Conservation (phyloP, 2,329 filamentous ascomycete species). For the Clonostachys rosea region DNA sequence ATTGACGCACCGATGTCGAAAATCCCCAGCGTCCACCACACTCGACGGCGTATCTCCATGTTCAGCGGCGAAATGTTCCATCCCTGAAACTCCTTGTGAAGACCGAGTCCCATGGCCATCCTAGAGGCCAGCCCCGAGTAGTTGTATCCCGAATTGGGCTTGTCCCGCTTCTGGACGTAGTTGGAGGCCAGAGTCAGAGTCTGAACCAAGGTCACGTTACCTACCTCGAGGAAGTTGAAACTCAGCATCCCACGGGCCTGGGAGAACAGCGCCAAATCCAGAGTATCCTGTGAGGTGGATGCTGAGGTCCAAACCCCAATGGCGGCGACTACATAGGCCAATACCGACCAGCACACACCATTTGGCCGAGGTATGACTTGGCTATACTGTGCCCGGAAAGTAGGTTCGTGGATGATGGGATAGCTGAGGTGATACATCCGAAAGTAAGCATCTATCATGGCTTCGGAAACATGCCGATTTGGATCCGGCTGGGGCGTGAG, state of each 20-base stretch:
- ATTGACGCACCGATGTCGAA: slow-evolving; percentile 42
- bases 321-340: slow-evolving; percentile 26
- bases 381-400: slow-evolving; percentile 30
- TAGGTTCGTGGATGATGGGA: slow-evolving; percentile 39
- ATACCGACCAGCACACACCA: slow-evolving; percentile 19
- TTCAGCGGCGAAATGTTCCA: slow-evolving; percentile 22
- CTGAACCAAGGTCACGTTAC: slow-evolving; percentile 38
- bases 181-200: slow-evolving; percentile 37
- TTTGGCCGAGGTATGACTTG: slow-evolving; percentile 23
- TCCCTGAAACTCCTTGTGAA: slow-evolving; percentile 38
- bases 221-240: slow-evolving; percentile 36
- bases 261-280: slow-evolving; percentile 18
- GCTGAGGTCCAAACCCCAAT: slow-evolving; percentile 26
- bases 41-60: slow-evolving; percentile 25
- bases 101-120: slow-evolving; percentile 42
- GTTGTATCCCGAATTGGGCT: slow-evolving; percentile 47
- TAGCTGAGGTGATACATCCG: slow-evolving; percentile 36
- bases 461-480: slow-evolving; percentile 20
- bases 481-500: slow-evolving; percentile 18
- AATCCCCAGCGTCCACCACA: slow-evolving; percentile 33
- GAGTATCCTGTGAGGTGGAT: slow-evolving; percentile 8
- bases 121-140: slow-evolving; percentile 43
- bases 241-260: slow-evolving; percentile 25
- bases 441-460: slow-evolving; percentile 36
- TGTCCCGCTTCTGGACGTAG: slow-evolving; percentile 44